Conservation (phyloP, 2,329 filamentous ascomycete genomes). For the Lasiodiplodia gonubiensis region DNA sequence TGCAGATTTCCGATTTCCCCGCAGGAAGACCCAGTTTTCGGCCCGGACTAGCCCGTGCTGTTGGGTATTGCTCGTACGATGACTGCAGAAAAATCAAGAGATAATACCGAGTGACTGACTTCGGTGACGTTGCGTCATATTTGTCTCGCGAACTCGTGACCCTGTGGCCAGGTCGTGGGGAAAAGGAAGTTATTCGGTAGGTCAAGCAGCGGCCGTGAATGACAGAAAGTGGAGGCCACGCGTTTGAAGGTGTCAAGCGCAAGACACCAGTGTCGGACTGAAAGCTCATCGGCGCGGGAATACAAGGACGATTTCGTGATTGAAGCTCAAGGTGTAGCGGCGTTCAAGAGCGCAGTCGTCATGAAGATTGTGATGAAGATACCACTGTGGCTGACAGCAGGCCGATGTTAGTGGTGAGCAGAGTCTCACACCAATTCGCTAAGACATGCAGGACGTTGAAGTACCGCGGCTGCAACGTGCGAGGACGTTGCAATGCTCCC, state of each 20-base stretch:
- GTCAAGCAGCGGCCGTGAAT: background rate
- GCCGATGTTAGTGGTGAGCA: background rate
- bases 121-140: background rate
- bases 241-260: background rate
- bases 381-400: constrained; percentile 10
- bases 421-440: background rate
- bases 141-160: background rate
- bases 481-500: constrained; percentile 5
- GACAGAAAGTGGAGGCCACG: background rate
- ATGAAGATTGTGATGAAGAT: constrained; percentile 11
- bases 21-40: background rate
- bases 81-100: constrained; percentile 9
- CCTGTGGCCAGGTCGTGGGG: background rate
- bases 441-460: constrained; percentile 20
- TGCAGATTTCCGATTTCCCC: constrained; percentile 8
- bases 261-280: background rate
- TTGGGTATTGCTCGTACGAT: constrained; percentile 10
- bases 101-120: background rate
- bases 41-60: background rate
- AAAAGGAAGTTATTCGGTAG: background rate
- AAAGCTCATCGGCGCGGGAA: background rate
- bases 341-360: background rate
- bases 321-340: background rate
- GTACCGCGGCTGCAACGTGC: constrained; percentile 12
- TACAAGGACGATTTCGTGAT: background rate